phyloP scores from a whole-genome alignment of 2,329 filamentous ascomycete genomes.

The Malbranchea zuffiana region DNA sequence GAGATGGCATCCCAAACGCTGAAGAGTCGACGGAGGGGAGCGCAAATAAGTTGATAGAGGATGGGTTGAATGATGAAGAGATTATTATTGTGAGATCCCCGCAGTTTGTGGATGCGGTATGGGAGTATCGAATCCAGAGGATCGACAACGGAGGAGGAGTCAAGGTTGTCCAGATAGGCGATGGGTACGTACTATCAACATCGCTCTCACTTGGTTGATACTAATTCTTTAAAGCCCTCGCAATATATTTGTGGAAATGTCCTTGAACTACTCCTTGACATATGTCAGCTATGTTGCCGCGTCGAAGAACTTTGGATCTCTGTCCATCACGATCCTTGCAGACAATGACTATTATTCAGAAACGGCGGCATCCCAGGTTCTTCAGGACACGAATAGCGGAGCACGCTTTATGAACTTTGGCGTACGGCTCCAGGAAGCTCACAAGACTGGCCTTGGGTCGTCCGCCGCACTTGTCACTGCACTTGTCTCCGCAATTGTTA shows the following conservation, averaged over 20 bases:
- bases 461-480: conserved; percentile 89
- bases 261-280: conserved; percentile 74
- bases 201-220: conserved; percentile 1
- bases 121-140: conserved; percentile 73
- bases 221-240: conserved; percentile 38
- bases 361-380: conserved; percentile 35
- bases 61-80: conserved; percentile 29
- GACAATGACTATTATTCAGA: conserved; percentile 96
- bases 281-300: conserved; percentile 51
- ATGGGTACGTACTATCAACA: conserved; percentile 23
- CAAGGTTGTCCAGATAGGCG: conserved; percentile 55
- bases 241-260: conserved; percentile 89
- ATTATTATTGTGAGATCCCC: conserved; percentile 83
- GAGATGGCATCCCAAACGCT: background rate
- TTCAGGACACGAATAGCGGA: conserved; percentile 25
- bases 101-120: conserved; percentile 77
- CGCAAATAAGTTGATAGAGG: background rate
- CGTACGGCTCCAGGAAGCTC: conserved; percentile 62
- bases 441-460: conserved; percentile 93
- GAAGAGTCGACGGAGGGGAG: background rate
- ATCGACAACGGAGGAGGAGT: conserved; percentile 65
- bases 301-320: conserved; percentile 49
- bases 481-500: conserved; percentile 48
- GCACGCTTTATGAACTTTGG: conserved; percentile 65
- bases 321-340: conserved; percentile 75